A percentile compares a stretch with the other conserved stretches of the same genome.
These are phyloP conservation scores for Solioccasus polychromus DNA, from an alignment of 768 basidiomycete species.

Conservation along the genomic window DNA sequence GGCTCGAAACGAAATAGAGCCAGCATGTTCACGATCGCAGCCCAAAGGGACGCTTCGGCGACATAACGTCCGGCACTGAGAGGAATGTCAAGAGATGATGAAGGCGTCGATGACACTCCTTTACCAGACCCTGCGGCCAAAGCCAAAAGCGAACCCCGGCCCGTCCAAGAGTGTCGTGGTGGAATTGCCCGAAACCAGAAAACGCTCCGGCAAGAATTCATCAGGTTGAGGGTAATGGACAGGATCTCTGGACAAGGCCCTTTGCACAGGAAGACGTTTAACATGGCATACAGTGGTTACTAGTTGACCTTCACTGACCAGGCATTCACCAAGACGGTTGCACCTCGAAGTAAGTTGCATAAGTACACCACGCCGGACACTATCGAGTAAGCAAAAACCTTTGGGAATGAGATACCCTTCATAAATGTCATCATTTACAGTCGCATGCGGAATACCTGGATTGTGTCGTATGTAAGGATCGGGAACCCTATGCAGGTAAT, in stretches of 20 bases:
- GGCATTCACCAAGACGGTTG: constrained; percentile 3
- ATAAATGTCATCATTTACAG: constrained; percentile 38
- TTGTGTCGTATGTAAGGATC: neutral
- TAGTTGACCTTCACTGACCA: neutral
- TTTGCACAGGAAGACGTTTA: constrained; percentile 2
- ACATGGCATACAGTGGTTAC: too few relatives aligned
- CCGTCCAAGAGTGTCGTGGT: neutral
- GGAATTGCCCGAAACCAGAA: constrained; percentile 6
- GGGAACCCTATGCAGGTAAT: too few relatives aligned
- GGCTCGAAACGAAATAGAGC: constrained; percentile 8
- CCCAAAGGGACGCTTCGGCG: constrained; percentile 35
- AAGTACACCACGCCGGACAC: neutral
- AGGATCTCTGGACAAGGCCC: constrained; percentile 34
- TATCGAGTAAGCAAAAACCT: neutral
- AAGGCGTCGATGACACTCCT: neutral
- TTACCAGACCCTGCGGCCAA: constrained; percentile 40
- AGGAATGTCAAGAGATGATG: neutral
- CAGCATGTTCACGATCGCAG: constrained; percentile 7
- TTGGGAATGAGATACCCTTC: constrained; percentile 48
- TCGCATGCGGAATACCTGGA: constrained; percentile 24
- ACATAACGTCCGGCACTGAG: constrained; percentile 38
- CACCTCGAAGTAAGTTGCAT: neutral
- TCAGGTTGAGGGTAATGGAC: constrained; percentile 32
- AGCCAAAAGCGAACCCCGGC: constrained; percentile 14
- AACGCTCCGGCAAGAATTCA: constrained; percentile 34